Evolutionary conservation across 345 rosid genomes (phyloP), one percentile per base, ranked within the genome.

Genomic region (Anastatica hierochuntica): DNA sequence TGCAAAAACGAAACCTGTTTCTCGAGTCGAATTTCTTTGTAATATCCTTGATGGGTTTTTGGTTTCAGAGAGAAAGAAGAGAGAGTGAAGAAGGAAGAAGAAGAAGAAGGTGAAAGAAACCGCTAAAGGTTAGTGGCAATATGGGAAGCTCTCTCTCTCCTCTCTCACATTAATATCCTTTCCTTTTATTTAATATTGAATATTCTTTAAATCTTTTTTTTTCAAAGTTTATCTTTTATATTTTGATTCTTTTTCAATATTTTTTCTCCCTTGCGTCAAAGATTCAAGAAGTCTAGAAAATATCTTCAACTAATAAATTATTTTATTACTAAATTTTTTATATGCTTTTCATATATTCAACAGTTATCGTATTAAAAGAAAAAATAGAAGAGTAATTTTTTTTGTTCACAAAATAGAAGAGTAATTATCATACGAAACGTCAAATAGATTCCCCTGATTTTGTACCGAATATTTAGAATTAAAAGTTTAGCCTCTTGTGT

Each of bases 101-200:
- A 33, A 45, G 49, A 43, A 60, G 62, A 63, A 47, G 51, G 49
- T 56, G 69, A 56, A 45, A 24, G 27, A 64, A 64, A 56, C 69
- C 63, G 63, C 69, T 56, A 42, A 34, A 64, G 63, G 63, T 56
- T 64, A 64, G 69, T 64, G 63, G 63, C 58, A 64, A 45, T 64
- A 49, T 56, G 52, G 63, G 52, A 56, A 64, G n/a, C n/a, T n/a
- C n/a, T n/a, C n/a, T n/a, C n/a, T n/a, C n/a, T n/a, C n/a, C n/a
- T n/a, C n/a, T n/a, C n/a, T n/a, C n/a, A n/a, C n/a, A n/a, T n/a
- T n/a, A n/a, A n/a, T n/a, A n/a, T n/a, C n/a, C n/a, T n/a, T n/a
- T n/a, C n/a, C 49, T 39, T 14, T 20, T 15, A n/a, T n/a, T n/a
- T n/a, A n/a, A n/a, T n/a, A n/a, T 13, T 38, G 24, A 21, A 21